Conservation (phyloP, 495 filamentous ascomycete genomes). For the Penicillium arizonense region DNA sequence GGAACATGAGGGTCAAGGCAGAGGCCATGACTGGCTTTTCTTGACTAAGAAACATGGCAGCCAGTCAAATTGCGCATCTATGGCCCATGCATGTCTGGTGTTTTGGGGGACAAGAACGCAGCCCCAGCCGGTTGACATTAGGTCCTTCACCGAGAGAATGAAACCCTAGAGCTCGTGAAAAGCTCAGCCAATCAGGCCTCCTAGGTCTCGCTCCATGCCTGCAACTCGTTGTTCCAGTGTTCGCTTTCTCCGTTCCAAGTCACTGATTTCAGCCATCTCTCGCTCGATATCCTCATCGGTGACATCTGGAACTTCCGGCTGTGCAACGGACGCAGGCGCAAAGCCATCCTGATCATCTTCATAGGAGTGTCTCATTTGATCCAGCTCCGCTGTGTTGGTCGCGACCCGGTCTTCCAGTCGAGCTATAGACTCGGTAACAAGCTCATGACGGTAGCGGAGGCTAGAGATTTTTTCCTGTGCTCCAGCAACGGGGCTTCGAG, state of each 20-base stretch:
- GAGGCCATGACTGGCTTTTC: not conserved
- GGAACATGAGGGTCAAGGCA: not conserved
- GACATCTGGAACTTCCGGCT: constrained; percentile 45
- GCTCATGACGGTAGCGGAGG: constrained; percentile 67
- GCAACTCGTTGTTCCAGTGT: constrained; percentile 71
- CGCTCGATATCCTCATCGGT: constrained; percentile 73
- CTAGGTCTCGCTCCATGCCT: constrained; percentile 76
- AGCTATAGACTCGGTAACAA: constrained; percentile 70
- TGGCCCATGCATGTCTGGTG: not conserved
- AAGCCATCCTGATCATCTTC: constrained; percentile 37
- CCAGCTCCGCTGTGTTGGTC: constrained; percentile 71
- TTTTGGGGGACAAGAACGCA: not conserved
- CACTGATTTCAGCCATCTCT: constrained; percentile 77
- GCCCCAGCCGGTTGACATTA: not conserved
- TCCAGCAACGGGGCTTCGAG: constrained; percentile 67
- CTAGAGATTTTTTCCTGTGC: constrained; percentile 74
- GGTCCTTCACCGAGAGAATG: not conserved
- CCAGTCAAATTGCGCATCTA: not conserved
- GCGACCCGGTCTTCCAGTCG: constrained; percentile 79
- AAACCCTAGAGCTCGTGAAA: not conserved
- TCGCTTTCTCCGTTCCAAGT: constrained; percentile 74
- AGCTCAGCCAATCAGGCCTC: constrained; percentile 54
- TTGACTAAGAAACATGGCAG: not conserved
- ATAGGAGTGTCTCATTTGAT: constrained; percentile 64
- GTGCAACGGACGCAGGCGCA: constrained; percentile 38